Conservation (phyloP, 768 basidiomycete species). For the Naganishia randhawae region DNA sequence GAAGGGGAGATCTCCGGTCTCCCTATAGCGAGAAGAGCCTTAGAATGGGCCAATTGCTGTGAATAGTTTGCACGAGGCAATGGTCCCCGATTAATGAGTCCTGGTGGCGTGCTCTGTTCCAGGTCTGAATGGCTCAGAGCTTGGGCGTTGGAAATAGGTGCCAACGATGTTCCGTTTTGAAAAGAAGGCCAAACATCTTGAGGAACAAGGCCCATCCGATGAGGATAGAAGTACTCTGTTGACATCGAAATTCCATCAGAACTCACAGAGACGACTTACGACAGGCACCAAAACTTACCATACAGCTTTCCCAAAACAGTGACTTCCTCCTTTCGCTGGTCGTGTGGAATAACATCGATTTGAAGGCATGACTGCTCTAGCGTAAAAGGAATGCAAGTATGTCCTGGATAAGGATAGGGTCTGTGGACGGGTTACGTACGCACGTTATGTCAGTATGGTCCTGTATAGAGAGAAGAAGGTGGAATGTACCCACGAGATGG, state of each 20-base stretch:
- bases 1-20: slow-evolving; percentile 41
- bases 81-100: slow-evolving; percentile 29
- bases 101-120: not conserved
- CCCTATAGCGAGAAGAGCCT: slow-evolving; percentile 44
- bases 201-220: not conserved
- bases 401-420: slow-evolving; percentile 11
- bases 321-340: slow-evolving; percentile 14
- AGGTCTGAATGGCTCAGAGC: not conserved
- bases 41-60: slow-evolving; percentile 37
- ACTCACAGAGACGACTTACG: too few species aligned
- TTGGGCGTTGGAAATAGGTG: slow-evolving; percentile 5
- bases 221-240: slow-evolving; percentile 20
- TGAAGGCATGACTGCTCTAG: slow-evolving; percentile 10
- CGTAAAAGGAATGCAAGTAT: slow-evolving; percentile 13
- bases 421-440: not conserved
- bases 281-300: not conserved
- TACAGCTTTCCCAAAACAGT: slow-evolving; percentile 18
- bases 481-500: slow-evolving; percentile 7
- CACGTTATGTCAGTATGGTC: not conserved
- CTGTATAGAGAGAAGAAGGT: not conserved
- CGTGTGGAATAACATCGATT: not conserved
- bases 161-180: not conserved
- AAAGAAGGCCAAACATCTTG: slow-evolving; percentile 5
- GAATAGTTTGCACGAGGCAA: slow-evolving; percentile 35
- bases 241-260: not conserved